Evolutionary conservation across 2,329 filamentous ascomycete species (phyloP).

Genomic region (Canariomyces notabilis): DNA sequence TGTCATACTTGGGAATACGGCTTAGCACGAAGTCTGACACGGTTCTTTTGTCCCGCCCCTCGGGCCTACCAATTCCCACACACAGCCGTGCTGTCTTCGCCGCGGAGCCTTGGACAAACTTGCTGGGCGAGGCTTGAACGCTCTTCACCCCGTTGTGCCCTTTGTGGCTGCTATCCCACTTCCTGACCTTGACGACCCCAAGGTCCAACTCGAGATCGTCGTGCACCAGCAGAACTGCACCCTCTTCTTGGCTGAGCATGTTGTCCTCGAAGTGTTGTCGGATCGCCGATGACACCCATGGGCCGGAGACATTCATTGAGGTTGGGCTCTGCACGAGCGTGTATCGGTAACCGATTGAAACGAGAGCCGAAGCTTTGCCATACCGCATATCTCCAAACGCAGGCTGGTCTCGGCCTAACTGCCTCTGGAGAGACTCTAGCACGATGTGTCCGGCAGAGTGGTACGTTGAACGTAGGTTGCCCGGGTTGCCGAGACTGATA

Average conservation of each 20-base stretch:
- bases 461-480: slow-evolving; percentile 68
- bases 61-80: slow-evolving; percentile 82
- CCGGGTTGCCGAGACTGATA: slow-evolving; percentile 82
- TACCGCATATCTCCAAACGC: slow-evolving; percentile 42
- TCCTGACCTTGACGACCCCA: slow-evolving; percentile 61
- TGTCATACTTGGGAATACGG: slow-evolving; percentile 42
- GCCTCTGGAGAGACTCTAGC: slow-evolving; percentile 54
- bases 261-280: slow-evolving; percentile 45
- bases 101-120: slow-evolving; percentile 40
- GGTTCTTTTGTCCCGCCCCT: slow-evolving; percentile 57
- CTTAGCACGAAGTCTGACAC: slow-evolving; percentile 76
- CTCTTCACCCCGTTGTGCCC: slow-evolving; percentile 76
- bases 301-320: slow-evolving; percentile 81
- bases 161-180: slow-evolving; percentile 58
- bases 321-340: slow-evolving; percentile 70
- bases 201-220: slow-evolving; percentile 77
- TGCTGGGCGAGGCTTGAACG: slow-evolving; percentile 40
- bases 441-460: slow-evolving; percentile 85
- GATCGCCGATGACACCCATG: slow-evolving; percentile 63
- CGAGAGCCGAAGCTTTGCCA: slow-evolving; percentile 47
- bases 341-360: slow-evolving; percentile 47
- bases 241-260: slow-evolving; percentile 27
- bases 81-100: slow-evolving; percentile 57
- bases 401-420: slow-evolving; percentile 43
- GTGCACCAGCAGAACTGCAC: slow-evolving; percentile 70